Conservation (phyloP, 257 asterid genomes). For the Solanum medicagineum region DNA sequence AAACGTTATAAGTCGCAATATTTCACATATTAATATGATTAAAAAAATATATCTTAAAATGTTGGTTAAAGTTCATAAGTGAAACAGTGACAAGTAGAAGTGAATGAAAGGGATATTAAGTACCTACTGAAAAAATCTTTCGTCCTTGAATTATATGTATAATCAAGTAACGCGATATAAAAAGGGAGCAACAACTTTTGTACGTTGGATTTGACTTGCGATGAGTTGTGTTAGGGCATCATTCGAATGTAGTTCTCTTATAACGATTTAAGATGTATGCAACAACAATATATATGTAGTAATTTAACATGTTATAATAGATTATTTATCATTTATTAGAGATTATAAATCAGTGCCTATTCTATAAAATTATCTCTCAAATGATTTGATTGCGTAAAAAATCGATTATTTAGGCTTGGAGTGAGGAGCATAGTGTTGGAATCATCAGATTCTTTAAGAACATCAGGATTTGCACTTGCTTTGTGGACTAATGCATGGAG, state of each 20-base stretch:
- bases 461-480: conserved; percentile 28
- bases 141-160: neutral
- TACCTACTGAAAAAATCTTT: neutral
- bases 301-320: neutral
- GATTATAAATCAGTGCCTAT: too few species aligned
- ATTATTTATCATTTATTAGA: neutral
- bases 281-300: neutral
- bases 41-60: too few species aligned
- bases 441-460: conserved; percentile 27
- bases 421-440: conserved; percentile 35
- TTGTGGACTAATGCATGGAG: conserved; percentile 42
- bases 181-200: neutral
- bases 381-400: neutral
- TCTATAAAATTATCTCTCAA: neutral
- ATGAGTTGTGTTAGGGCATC: neutral
- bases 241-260: neutral
- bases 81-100: too few species aligned
- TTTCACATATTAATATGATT: too few species aligned
- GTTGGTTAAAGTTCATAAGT: too few species aligned
- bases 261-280: neutral
- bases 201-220: neutral
- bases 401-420: conserved; percentile 8
- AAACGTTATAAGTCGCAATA: too few species aligned
- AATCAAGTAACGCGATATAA: neutral
- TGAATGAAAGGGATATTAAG: too few species aligned